Percentiles rank a stretch among this genome's conserved stretches.
These are phyloP conservation scores for Pseudopyricularia javanii DNA, from an alignment of 2,329 filamentous ascomycete genomes.

Conservation along the genomic window DNA sequence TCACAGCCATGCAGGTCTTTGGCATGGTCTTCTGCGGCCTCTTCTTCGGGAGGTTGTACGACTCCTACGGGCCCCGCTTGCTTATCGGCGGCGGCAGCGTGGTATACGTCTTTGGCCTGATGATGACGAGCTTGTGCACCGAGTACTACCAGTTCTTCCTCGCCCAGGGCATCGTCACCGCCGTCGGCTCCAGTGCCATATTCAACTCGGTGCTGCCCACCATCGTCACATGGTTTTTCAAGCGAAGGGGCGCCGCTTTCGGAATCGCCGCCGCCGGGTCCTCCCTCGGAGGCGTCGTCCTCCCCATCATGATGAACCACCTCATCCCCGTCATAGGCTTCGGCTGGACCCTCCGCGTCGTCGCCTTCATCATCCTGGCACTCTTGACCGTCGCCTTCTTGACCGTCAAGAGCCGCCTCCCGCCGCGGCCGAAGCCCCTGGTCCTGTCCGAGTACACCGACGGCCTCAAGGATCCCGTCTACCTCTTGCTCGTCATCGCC, in stretches of 20 bases:
- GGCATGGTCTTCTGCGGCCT: slow-evolving; percentile 32
- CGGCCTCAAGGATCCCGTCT: slow-evolving; percentile 31
- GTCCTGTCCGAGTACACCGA: slow-evolving; percentile 30
- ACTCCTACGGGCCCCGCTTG: slow-evolving; percentile 45
- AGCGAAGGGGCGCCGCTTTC: slow-evolving; percentile 30
- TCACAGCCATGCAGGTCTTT: slow-evolving; percentile 38
- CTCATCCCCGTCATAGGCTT: slow-evolving; percentile 32
- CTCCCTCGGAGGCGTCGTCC: slow-evolving; percentile 36
- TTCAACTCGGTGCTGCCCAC: slow-evolving; percentile 22
- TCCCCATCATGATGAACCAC: slow-evolving; percentile 45
- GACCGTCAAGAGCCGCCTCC: slow-evolving; percentile 21
- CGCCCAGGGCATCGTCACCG: slow-evolving; percentile 19
- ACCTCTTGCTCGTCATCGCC: slow-evolving; percentile 27
- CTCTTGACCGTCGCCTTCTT: slow-evolving; percentile 16
- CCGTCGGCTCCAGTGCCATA: slow-evolving; percentile 20
- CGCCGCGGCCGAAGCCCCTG: slow-evolving; percentile 23
- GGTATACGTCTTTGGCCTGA: slow-evolving; percentile 43
- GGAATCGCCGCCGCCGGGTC: slow-evolving; percentile 35
- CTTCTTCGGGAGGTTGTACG: slow-evolving; percentile 31
- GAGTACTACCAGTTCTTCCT: slow-evolving; percentile 28
- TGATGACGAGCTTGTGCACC: slow-evolving; percentile 42
- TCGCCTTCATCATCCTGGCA: slow-evolving; percentile 23
- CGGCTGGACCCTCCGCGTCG: slow-evolving; percentile 23
- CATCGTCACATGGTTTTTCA: slow-evolving; percentile 33
- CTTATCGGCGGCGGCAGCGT: slow-evolving; percentile 39